Percentiles rank a stretch among this genome's conserved stretches.
Evolutionary conservation across 1,284 basidiomycete genomes (phyloP).

Genomic region (Moesziomyces sp.): DNA sequence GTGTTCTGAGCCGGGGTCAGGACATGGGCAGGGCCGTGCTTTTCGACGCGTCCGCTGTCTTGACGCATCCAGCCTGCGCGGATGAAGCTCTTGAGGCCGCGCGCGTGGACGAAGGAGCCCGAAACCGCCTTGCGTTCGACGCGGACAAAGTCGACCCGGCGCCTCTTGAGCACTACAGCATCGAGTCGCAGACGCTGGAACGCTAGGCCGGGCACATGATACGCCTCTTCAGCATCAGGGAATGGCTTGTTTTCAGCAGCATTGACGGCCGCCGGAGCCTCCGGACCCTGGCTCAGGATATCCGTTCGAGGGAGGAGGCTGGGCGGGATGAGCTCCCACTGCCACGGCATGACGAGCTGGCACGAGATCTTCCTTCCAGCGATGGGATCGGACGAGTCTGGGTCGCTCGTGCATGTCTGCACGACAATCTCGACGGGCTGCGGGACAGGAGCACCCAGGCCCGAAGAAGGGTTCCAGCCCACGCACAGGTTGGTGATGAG

Average conservation of each 20-base stretch:
- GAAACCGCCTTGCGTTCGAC: constrained; percentile 42
- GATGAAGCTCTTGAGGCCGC: constrained; percentile 42
- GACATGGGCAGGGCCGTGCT: constrained; percentile 14
- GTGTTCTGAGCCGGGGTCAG: constrained; percentile 12
- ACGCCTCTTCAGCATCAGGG: constrained; percentile 42
- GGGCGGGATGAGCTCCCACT: constrained; percentile 48
- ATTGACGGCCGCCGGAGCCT: constrained; percentile 5
- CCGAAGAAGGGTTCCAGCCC: constrained; percentile 45
- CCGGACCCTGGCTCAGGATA: constrained; percentile 11
- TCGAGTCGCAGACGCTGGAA: constrained; percentile 49
- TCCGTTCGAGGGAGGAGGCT: constrained; percentile 39
- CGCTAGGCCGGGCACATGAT: constrained; percentile 42
- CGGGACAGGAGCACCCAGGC: constrained; percentile 24
- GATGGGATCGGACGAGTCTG: constrained; percentile 31
- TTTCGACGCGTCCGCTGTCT: constrained; percentile 15
- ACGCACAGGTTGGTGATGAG: constrained; percentile 58
- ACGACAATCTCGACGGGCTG: constrained; percentile 50
- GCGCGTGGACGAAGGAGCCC: constrained; percentile 27
- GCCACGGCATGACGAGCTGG: constrained; percentile 44
- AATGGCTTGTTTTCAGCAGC: constrained; percentile 29
- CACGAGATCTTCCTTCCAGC: constrained; percentile 18
- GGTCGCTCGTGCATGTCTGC: constrained; percentile 28
- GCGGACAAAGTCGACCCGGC: constrained; percentile 46
- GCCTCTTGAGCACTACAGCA: constrained; percentile 25
- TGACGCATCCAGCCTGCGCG: constrained; percentile 43